Conservation (phyloP, 2,329 filamentous ascomycete species). For the Gremmenia infestans region DNA sequence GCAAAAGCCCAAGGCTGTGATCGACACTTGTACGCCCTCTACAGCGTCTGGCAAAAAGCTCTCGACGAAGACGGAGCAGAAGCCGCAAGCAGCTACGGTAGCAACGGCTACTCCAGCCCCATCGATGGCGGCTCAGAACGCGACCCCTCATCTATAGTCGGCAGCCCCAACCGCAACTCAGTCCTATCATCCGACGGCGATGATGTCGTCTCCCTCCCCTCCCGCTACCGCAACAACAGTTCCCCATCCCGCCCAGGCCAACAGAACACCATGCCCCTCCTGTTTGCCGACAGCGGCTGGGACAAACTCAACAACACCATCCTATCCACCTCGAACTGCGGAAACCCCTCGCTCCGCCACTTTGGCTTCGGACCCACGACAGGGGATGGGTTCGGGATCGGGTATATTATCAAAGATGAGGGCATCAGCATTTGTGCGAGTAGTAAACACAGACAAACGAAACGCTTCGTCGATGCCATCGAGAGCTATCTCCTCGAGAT, state of each 20-base stretch:
- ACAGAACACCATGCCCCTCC: conserved; percentile 57
- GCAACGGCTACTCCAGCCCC: conserved; percentile 58
- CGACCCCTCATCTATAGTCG: conserved; percentile 41
- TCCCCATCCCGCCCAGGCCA: conserved; percentile 42
- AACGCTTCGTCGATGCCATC: conserved; percentile 80
- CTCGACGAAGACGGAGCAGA: conserved; percentile 66
- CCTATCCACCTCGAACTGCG: conserved; percentile 96
- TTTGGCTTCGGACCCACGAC: conserved; percentile 96
- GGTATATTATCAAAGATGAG: conserved; percentile 98
- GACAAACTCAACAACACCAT: conserved; percentile 94
- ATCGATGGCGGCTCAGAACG: conserved; percentile 44
- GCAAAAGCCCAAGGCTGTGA: conserved; percentile 89
- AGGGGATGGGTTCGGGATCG: conserved; percentile 92
- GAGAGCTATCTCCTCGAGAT: conserved; percentile 91
- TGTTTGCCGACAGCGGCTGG: conserved; percentile 89
- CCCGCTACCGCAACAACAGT: conserved; percentile 47
- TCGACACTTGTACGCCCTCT: conserved; percentile 87
- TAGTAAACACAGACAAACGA: conserved; percentile 90
- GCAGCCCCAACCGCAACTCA: conserved; percentile 51
- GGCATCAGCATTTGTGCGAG: conserved; percentile 85
- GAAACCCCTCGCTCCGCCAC: conserved; percentile 88
- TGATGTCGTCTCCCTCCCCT: conserved; percentile 31
- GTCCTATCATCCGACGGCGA: conserved; percentile 39
- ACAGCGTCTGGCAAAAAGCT: conserved; percentile 89
- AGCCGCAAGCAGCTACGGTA: conserved; percentile 46